Conservation (phyloP, 2,329 filamentous ascomycete species). For the Stemphylium vesicarium region DNA sequence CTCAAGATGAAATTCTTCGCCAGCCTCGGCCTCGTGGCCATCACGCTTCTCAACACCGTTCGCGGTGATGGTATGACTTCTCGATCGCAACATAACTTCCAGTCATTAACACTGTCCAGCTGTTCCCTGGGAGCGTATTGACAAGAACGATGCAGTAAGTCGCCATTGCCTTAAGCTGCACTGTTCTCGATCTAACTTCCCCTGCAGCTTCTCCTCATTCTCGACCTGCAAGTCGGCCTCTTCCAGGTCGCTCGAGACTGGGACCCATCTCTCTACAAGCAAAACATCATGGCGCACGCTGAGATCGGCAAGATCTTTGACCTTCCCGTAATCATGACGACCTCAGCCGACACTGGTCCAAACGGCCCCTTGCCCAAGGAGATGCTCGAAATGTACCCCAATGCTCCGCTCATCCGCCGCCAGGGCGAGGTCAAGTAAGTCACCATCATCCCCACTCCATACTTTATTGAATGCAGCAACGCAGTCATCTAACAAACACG, state of each 20-base stretch:
- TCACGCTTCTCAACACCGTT: conserved; percentile 38
- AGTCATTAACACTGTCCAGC: conserved; percentile 34
- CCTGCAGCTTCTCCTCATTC: conserved; percentile 60
- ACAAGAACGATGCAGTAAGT: conserved; percentile 50
- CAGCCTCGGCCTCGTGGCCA: conserved; percentile 35
- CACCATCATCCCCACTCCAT: background rate
- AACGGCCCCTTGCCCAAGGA: conserved; percentile 75
- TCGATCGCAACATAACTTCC: background rate
- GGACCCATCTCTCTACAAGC: conserved; percentile 67
- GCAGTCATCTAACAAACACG: conserved; percentile 10
- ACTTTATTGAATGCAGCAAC: no score
- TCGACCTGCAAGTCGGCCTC: conserved; percentile 67
- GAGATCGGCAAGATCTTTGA: conserved; percentile 70
- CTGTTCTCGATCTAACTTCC: background rate
- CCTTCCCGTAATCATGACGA: conserved; percentile 72
- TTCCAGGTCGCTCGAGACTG: conserved; percentile 69
- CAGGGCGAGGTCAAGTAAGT: conserved; percentile 70
- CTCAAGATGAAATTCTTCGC: conserved; percentile 43
- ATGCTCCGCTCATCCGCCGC: conserved; percentile 69
- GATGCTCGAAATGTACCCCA: conserved; percentile 70
- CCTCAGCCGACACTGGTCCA: conserved; percentile 71
- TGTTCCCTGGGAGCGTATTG: conserved; percentile 50
- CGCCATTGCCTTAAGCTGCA: background rate
- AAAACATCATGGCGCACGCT: conserved; percentile 72
- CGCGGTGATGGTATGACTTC: conserved; percentile 36